Evolutionary conservation across 768 basidiomycete genomes (phyloP).

Genomic region (Boletellus emodensis): DNA sequence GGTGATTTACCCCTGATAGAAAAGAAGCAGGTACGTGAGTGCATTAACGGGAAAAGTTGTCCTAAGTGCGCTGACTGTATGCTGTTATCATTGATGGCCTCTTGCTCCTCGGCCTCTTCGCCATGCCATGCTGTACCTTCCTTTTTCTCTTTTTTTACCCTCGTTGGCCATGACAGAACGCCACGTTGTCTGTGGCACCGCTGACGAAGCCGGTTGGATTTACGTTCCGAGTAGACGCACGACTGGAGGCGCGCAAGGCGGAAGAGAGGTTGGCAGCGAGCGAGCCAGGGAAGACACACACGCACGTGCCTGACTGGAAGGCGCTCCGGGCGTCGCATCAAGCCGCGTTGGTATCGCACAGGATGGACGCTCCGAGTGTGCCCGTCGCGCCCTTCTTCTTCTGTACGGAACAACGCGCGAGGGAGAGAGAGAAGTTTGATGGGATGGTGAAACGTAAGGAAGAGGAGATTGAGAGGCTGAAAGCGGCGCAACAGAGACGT

Average conservation of each 20-base stretch:
- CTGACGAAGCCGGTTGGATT: slow-evolving; percentile 49
- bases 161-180: slow-evolving; percentile 15
- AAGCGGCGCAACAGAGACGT: slow-evolving; percentile 45
- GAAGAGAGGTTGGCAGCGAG: slow-evolving; percentile 29
- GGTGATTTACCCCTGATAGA: slow-evolving; percentile 24
- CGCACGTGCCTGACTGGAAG: slow-evolving; percentile 44
- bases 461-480: slow-evolving; percentile 43
- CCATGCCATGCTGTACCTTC: slow-evolving; percentile 17
- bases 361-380: slow-evolving; percentile 31
- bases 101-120: background rate
- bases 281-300: slow-evolving; percentile 19
- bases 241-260: slow-evolving; percentile 44
- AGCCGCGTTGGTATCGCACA: slow-evolving; percentile 36
- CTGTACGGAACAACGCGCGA: slow-evolving; percentile 52
- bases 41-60: slow-evolving; percentile 19
- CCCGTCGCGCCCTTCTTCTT: slow-evolving; percentile 38
- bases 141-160: background rate
- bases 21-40: slow-evolving; percentile 31
- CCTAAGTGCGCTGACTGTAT: slow-evolving; percentile 25
- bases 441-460: slow-evolving; percentile 54
- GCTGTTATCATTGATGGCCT: slow-evolving; percentile 8
- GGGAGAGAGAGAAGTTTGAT: slow-evolving; percentile 64
- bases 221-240: slow-evolving; percentile 49
- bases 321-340: slow-evolving; percentile 47
- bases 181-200: slow-evolving; percentile 27